Percentiles rank a stretch among this genome's conserved stretches.
Evolutionary conservation across 345 rosid species (phyloP).

Genomic region (Heritiera fomes): DNA sequence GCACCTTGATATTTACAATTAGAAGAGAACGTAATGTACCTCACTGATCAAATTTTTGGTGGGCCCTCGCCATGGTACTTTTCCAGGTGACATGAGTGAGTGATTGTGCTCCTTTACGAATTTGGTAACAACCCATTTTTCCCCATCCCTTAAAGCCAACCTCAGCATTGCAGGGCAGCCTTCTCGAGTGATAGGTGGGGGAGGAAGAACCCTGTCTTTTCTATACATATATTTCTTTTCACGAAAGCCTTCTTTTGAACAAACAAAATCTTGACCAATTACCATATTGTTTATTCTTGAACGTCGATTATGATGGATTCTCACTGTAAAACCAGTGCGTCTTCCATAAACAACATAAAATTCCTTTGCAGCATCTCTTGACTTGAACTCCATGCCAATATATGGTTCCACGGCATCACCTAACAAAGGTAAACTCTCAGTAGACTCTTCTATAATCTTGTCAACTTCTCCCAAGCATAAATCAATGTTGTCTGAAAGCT

Average conservation of each 20-base stretch:
- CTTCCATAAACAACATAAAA: slow-evolving; percentile 48
- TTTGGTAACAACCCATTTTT: slow-evolving; percentile 48
- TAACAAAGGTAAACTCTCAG: slow-evolving; percentile 27
- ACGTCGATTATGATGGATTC: slow-evolving; percentile 54
- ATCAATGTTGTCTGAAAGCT: slow-evolving; percentile 31
- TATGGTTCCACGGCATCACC: slow-evolving; percentile 32
- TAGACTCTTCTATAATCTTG: slow-evolving; percentile 36
- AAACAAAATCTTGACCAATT: slow-evolving; percentile 58
- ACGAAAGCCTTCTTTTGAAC: slow-evolving; percentile 56
- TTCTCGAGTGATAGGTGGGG: slow-evolving; percentile 49
- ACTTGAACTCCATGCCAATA: slow-evolving; percentile 44
- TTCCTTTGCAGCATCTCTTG: slow-evolving; percentile 49
- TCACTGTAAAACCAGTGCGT: slow-evolving; percentile 40
- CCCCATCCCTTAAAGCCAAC: slow-evolving; percentile 45
- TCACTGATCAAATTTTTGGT: slow-evolving; percentile 39
- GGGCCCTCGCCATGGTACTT: slow-evolving; percentile 50
- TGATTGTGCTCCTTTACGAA: slow-evolving; percentile 46
- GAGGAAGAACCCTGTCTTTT: slow-evolving; percentile 54
- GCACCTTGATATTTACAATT: neutral
- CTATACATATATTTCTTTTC: slow-evolving; percentile 50
- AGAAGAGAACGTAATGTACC: slow-evolving; percentile 25
- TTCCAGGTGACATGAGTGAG: slow-evolving; percentile 41
- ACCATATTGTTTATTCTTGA: slow-evolving; percentile 47
- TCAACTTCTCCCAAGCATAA: slow-evolving; percentile 40
- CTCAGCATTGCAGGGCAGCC: slow-evolving; percentile 56